Evolutionary conservation across 495 filamentous ascomycete genomes (phyloP), one percentile per base, ranked within the genome.

Genomic region (Xylaria intraflava): DNA sequence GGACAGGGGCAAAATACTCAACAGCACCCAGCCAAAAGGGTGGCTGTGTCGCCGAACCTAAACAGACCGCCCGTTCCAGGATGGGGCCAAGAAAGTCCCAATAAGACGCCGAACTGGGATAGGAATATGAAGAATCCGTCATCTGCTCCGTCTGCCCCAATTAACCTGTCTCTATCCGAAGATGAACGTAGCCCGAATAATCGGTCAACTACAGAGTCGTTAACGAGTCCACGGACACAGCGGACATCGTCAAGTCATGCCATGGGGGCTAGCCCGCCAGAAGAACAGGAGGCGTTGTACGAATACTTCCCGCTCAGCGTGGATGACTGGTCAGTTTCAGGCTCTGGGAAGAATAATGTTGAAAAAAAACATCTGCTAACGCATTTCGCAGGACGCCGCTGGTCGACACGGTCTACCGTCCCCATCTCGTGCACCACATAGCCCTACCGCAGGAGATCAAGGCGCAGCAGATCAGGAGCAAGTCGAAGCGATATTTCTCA

Each of bases 361-460:
- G 30, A 19, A 36, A n/a, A n/a, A n/a, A n/a, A n/a, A 36, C 24
- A 20, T 6, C 57, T 46, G 56, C 41, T 55, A 43, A 39, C 49
- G 14, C 3, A 38, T 3, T 6, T 39, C 49, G 57, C 19, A 77
- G 74, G 72, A 89, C 90, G 75, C 86, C 86, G 2, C 90, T 90
- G 3, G 90, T 95, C 10, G 90, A 95, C 66, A 89, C 90, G 7
- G 84, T 95, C 35, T 95, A 95, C 57, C 76, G 90, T n/a, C 90
- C 90, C 8, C 90, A 95, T 67, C 87, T 93, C 7, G 90, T 94
- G 2, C 90, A 95, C 69, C 90, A 95, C 64, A 90, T 85, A 30
- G 84, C 85, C 39, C 74, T 89, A 46, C 87, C 87, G 3, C 74
- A 78, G 36, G 87, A 92, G 61, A 78, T 85, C 60, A 90, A 89